Evolutionary conservation across 176 grass and related monocot species (phyloP).

Genomic region (Oryza australiensis): DNA sequence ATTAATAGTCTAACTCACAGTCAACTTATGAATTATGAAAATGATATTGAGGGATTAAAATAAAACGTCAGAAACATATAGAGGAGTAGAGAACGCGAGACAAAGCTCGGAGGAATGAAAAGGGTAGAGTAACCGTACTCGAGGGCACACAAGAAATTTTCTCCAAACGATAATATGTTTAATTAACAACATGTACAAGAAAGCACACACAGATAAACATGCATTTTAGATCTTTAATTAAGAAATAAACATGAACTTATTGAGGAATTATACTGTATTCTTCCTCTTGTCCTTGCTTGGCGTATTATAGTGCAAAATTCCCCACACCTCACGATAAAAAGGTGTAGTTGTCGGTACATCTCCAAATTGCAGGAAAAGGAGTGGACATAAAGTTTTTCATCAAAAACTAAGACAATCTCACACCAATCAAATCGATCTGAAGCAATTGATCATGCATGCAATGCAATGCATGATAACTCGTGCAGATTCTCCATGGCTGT

Average conservation of each 20-base stretch:
- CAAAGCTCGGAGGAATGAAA: too few species aligned
- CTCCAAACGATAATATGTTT: not conserved
- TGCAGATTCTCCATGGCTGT: not conserved
- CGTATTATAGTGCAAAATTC: not conserved
- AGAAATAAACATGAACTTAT: too few species aligned
- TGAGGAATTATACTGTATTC: not conserved
- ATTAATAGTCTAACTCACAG: too few species aligned
- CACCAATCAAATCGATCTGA: not conserved
- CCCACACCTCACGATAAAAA: not conserved
- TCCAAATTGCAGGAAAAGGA: constrained; percentile 9
- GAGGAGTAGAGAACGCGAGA: too few species aligned
- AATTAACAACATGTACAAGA: not conserved
- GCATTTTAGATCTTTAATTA: not conserved
- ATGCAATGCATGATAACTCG: not conserved
- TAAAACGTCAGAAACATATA: too few species aligned
- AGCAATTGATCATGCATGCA: not conserved
- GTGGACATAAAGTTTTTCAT: not conserved
- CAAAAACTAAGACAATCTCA: not conserved
- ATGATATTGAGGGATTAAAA: too few species aligned
- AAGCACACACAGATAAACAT: not conserved
- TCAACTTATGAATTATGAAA: too few species aligned
- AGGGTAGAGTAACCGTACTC: too few species aligned
- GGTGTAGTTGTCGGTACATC: not conserved
- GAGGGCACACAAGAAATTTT: too few species aligned
- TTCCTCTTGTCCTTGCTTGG: not conserved